These are phyloP conservation scores for Zopfochytrium polystomum DNA, from an alignment of 371 early-diverging fungal species.

Conservation along the genomic window DNA sequence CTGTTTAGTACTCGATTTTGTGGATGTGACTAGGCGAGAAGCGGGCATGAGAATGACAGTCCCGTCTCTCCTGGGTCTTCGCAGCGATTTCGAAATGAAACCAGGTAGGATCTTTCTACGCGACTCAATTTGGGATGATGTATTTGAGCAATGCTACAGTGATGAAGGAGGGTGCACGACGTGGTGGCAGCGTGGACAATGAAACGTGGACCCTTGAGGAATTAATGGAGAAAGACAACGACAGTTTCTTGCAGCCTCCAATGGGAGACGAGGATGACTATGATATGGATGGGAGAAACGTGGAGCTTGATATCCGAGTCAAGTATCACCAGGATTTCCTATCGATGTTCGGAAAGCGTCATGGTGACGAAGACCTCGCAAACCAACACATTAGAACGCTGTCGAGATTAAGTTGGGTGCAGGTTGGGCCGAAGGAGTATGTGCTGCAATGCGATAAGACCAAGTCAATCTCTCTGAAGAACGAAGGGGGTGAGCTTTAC, in stretches of 20 bases:
- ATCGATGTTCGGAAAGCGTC: not conserved
- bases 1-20: constrained; percentile 86
- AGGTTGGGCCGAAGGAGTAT: constrained; percentile 9
- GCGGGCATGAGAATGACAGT: constrained; percentile 21
- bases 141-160: not conserved
- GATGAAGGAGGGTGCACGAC: not conserved
- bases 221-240: constrained; percentile 1
- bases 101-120: constrained; percentile 9
- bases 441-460: constrained; percentile 17
- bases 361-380: not conserved
- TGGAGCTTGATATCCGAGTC: constrained; percentile 5
- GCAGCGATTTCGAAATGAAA: constrained; percentile 16
- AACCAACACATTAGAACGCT: not conserved
- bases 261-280: not conserved
- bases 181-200: not conserved
- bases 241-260: too few relatives aligned
- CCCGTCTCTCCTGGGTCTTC: constrained; percentile 43
- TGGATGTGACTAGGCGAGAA: constrained; percentile 49
- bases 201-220: not conserved
- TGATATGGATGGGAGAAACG: not conserved
- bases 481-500: not conserved
- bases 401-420: constrained; percentile 28
- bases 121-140: not conserved
- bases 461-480: not conserved
- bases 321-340: not conserved